A percentile compares a stretch with the other conserved stretches of the same genome.
phyloP scores from a whole-genome alignment of 306 rosid species.

The Cicer arietinum region DNA sequence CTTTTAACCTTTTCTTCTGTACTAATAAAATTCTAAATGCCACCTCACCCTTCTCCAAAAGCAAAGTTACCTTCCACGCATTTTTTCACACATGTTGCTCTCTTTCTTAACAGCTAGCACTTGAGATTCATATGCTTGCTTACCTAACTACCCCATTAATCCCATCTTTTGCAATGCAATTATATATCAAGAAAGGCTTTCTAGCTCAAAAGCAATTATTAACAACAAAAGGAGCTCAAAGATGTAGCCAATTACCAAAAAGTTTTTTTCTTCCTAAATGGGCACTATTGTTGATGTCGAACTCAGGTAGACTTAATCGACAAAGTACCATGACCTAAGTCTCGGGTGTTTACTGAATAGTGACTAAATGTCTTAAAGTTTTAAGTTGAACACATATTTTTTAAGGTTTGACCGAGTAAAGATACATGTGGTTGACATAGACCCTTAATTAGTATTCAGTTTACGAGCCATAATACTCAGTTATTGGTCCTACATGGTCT shows the following conservation, averaged over 20 bases:
- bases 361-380: too few species aligned
- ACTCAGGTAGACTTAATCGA: too few species aligned
- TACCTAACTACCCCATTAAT: constrained; percentile 34
- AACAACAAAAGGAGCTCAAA: neutral
- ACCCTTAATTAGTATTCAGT: too few species aligned
- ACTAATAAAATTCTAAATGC: constrained; percentile 43
- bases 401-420: too few species aligned
- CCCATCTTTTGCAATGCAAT: constrained; percentile 15
- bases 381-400: neutral
- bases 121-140: constrained; percentile 16
- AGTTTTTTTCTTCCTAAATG: too few species aligned
- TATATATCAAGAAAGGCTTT: neutral
- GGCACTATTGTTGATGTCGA: too few species aligned
- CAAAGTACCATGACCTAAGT: too few species aligned
- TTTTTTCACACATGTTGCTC: constrained; percentile 43
- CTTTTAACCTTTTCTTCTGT: constrained; percentile 32
- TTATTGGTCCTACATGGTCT: too few species aligned
- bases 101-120: constrained; percentile 37
- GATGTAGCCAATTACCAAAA: neutral
- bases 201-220: neutral
- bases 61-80: constrained; percentile 27
- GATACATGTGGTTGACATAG: too few species aligned
- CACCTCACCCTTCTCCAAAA: constrained; percentile 37
- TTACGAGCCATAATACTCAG: too few species aligned
- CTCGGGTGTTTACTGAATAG: too few species aligned